Conservation (phyloP, 2,329 filamentous ascomycete species). For the Dichotomopilus funicola region DNA sequence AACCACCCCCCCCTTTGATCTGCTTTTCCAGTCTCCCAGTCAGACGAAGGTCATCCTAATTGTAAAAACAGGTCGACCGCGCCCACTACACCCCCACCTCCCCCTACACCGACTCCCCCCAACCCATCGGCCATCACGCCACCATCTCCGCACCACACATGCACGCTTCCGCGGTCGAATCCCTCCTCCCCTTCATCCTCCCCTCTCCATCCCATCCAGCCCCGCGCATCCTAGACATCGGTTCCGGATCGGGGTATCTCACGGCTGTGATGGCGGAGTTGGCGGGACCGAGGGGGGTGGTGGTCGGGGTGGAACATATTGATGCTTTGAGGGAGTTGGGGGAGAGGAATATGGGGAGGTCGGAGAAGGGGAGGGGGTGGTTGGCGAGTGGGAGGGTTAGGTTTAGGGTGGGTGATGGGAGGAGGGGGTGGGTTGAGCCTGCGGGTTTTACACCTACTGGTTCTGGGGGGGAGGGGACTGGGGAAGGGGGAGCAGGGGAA, state of each 20-base stretch:
- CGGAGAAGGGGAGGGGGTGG: conserved; percentile 49
- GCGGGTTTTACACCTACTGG: too few relatives aligned
- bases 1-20: neutral
- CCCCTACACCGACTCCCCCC: conserved; percentile 60
- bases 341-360: conserved; percentile 59
- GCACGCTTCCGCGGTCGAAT: conserved; percentile 49
- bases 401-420: conserved; percentile 71
- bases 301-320: conserved; percentile 74
- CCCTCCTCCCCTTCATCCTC: conserved; percentile 40
- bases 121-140: conserved; percentile 48
- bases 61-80: conserved; percentile 65
- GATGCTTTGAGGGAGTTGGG: conserved; percentile 55
- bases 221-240: conserved; percentile 63
- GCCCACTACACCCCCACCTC: conserved; percentile 67
- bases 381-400: conserved; percentile 58
- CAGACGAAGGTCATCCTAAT: neutral
- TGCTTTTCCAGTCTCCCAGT: neutral
- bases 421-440: conserved; percentile 54
- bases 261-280: conserved; percentile 83
- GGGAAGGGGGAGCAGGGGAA: too few relatives aligned
- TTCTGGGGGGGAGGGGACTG: too few relatives aligned
- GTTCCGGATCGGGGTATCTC: conserved; percentile 73
- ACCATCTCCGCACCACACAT: conserved; percentile 57
- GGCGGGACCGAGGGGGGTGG: conserved; percentile 45
- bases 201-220: conserved; percentile 31